phyloP scores from a whole-genome alignment of 2,329 filamentous ascomycete genomes.

The Ophiostoma populinum region DNA sequence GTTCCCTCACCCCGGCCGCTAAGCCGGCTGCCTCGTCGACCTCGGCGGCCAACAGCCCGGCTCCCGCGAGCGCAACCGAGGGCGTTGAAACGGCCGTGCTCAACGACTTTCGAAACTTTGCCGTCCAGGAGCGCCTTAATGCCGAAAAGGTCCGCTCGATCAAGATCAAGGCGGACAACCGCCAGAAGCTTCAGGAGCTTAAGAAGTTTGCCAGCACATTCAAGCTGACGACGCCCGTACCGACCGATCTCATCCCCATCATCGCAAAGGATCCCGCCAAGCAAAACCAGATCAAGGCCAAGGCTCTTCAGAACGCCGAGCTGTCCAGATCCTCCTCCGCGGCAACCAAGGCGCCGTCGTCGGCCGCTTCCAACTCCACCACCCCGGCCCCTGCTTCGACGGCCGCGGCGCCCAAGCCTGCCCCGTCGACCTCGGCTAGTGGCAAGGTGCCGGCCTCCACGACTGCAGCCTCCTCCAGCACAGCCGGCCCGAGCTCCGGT shows the following conservation, averaged over 20 bases:
- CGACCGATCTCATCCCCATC: slow-evolving; percentile 79
- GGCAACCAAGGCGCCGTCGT: too few relatives aligned
- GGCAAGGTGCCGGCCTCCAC: too few relatives aligned
- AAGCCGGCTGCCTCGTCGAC: slow-evolving; percentile 14
- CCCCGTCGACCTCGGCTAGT: too few relatives aligned
- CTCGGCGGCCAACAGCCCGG: slow-evolving; percentile 14
- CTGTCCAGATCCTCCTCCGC: too few relatives aligned
- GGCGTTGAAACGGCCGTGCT: slow-evolving; percentile 46
- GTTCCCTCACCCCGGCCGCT: slow-evolving; percentile 22
- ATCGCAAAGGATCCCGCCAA: slow-evolving; percentile 93
- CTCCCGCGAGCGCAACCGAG: slow-evolving; percentile 34
- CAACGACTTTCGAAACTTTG: slow-evolving; percentile 47
- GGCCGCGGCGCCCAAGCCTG: too few relatives aligned
- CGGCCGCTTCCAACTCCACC: too few relatives aligned
- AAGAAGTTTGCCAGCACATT: slow-evolving; percentile 91
- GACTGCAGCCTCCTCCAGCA: too few relatives aligned
- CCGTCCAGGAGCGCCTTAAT: slow-evolving; percentile 34
- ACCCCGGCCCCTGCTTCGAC: too few relatives aligned
- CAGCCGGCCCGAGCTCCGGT: too few relatives aligned
- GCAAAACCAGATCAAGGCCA: slow-evolving; percentile 83
- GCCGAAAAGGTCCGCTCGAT: slow-evolving; percentile 37
- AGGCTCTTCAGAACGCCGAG: slow-evolving; percentile 61
- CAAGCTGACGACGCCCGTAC: slow-evolving; percentile 85
- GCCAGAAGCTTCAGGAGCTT: slow-evolving; percentile 80
- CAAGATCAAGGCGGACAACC: slow-evolving; percentile 60